These are phyloP conservation scores for Hortiboletus flavorubellus DNA, from an alignment of 768 basidiomycete species.

Conservation along the genomic window DNA sequence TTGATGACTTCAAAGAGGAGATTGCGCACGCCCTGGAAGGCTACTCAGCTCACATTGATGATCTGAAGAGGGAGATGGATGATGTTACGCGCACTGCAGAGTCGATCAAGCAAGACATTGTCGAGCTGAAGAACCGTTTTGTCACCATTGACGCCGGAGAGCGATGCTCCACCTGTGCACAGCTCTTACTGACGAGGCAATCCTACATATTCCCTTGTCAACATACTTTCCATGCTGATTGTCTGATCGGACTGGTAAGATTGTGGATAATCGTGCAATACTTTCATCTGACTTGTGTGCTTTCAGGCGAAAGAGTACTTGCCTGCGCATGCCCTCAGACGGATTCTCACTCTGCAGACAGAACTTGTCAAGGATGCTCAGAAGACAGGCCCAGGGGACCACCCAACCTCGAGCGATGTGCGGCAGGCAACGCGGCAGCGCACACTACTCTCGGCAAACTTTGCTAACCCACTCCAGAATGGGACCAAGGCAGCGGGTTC, in stretches of 20 bases:
- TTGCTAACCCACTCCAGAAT: slow-evolving; percentile 57
- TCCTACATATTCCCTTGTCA: slow-evolving; percentile 99
- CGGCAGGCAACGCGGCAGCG: slow-evolving; percentile 55
- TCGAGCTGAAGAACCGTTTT: slow-evolving; percentile 80
- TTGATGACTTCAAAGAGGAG: slow-evolving; percentile 99
- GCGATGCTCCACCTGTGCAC: slow-evolving; percentile 77
- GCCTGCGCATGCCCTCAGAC: slow-evolving; percentile 74
- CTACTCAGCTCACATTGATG: slow-evolving; percentile 88
- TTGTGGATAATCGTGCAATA: not conserved
- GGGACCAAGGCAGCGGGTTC: slow-evolving; percentile 63
- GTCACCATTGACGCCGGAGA: slow-evolving; percentile 89
- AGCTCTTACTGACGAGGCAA: slow-evolving; percentile 77
- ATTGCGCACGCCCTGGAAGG: slow-evolving; percentile 95
- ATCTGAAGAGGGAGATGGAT: slow-evolving; percentile 91
- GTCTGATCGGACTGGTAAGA: slow-evolving; percentile 88
- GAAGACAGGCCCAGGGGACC: slow-evolving; percentile 30
- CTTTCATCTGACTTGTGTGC: not conserved
- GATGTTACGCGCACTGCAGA: slow-evolving; percentile 91
- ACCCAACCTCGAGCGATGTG: slow-evolving; percentile 30
- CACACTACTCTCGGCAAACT: slow-evolving; percentile 73
- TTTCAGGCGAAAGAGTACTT: slow-evolving; percentile 87
- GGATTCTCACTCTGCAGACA: slow-evolving; percentile 81
- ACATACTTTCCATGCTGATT: slow-evolving; percentile 97
- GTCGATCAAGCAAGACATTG: slow-evolving; percentile 89
- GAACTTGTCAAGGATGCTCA: slow-evolving; percentile 66